Evolutionary conservation across 1,284 basidiomycete genomes (phyloP).

Genomic region (Fomitopsis palustris): DNA sequence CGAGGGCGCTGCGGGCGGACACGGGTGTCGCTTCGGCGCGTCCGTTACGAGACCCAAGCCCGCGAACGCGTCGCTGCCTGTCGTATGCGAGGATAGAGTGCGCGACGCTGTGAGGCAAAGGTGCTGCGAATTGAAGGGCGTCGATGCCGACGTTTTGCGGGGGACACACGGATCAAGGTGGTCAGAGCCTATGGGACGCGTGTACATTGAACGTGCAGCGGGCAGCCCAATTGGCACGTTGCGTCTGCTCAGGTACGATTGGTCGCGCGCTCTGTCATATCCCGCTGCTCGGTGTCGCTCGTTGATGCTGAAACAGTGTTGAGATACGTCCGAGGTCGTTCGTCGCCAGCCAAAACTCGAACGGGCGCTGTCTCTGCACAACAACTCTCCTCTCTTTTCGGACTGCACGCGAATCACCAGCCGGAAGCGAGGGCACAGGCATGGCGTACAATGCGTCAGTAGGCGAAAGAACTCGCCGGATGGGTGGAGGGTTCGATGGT

Average conservation of each 20-base stretch:
- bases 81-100: background rate
- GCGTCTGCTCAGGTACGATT: background rate
- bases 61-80: background rate
- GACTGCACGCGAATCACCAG: no score
- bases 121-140: background rate
- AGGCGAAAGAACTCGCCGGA: no score
- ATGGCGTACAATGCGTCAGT: no score
- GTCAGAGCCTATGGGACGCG: background rate
- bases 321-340: no score
- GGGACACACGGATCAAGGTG: background rate
- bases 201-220: background rate
- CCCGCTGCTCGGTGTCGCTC: no score
- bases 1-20: background rate
- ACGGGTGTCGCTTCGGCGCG: background rate
- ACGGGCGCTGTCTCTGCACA: no score
- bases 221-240: background rate
- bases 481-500: no score
- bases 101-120: background rate
- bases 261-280: background rate
- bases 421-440: no score
- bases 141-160: no score
- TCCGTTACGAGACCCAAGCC: background rate
- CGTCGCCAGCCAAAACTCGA: no score
- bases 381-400: no score
- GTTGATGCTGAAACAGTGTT: no score